Evolutionary conservation across 257 asterid species (phyloP), one percentile per base, ranked within the genome.

Genomic region (Asclepias syriaca): DNA sequence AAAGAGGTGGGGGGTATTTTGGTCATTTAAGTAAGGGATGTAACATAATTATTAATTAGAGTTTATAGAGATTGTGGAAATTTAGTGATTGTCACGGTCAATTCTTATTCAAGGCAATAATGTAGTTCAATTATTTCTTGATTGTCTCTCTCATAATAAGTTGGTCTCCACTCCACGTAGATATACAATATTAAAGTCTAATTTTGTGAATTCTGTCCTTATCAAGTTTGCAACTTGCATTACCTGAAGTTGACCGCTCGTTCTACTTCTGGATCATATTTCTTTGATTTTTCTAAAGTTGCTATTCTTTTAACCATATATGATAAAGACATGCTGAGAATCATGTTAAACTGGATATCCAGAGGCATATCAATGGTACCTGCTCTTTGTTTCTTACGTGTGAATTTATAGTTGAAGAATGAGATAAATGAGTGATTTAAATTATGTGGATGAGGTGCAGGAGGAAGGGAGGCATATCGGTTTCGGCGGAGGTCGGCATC

Each of bases 401-500:
- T 48, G 15, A 48, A 48, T 48, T 13, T 48, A 5, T 8, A 39
- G 45, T 0, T 39, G 45, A 39, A 39, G 45, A 39, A 39, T 39
- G 8, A 39, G 8, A 39, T 39, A 4, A 39, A 39, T 39, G 45
- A n/a, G 27, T 24, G 27, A 24, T 24, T 24, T 24, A 0, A 24
- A 24, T 24, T 24, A 24, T 24, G 27, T 24, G 34, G 34, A 29
- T 37, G 37, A 83, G 89, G 92, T 66, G 82, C 82, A 0, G 92
- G 91, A 56, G 96, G 96, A 49, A 84, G 85, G 71, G 98, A 93
- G 65, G 91, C 96, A 0, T 89, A 70, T 80, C 80, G 97, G 79
- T 91, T 91, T 77, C 86, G 87, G 10, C 60, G 97, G 72, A 84
- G 91, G 78, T 87, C 97, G 5, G 96, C 87, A 1, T 89, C 99